Percentiles rank a stretch among this genome's conserved stretches.
Conservation (phyloP, 2,329 filamentous ascomycete genomes). For the Aspergillus carbonarius region DNA sequence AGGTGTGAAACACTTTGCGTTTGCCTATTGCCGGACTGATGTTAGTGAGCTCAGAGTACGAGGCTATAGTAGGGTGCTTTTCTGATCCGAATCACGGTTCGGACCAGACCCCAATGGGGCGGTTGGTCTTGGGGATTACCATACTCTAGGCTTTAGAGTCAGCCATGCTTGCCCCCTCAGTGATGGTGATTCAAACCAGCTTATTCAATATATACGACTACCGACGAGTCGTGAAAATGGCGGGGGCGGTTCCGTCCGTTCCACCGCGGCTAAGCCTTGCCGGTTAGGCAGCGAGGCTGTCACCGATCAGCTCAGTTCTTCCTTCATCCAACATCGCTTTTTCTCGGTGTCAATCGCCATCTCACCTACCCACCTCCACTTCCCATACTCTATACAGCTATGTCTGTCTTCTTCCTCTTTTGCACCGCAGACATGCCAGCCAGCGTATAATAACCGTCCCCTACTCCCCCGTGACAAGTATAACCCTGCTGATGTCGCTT, state of each 20-base stretch:
- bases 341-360: not conserved
- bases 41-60: too few relatives aligned
- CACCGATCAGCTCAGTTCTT: too few relatives aligned
- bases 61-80: too few relatives aligned
- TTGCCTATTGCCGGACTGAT: too few relatives aligned
- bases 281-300: not conserved
- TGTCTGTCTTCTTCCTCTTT: not conserved
- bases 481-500: not conserved
- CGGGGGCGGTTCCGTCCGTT: not conserved
- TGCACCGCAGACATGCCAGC: not conserved
- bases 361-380: not conserved
- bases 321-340: not conserved
- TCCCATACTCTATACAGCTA: not conserved
- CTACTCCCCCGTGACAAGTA: not conserved
- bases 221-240: not conserved
- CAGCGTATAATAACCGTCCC: not conserved
- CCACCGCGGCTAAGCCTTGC: not conserved
- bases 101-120: not conserved
- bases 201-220: not conserved
- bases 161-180: too few relatives aligned
- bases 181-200: not conserved
- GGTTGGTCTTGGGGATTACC: not conserved
- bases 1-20: not conserved
- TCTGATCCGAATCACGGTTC: not conserved
- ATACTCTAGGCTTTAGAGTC: too few relatives aligned